These are phyloP conservation scores for Rhododendron griersonianum DNA, from an alignment of 148 eudicot genomes.

Conservation along the genomic window DNA sequence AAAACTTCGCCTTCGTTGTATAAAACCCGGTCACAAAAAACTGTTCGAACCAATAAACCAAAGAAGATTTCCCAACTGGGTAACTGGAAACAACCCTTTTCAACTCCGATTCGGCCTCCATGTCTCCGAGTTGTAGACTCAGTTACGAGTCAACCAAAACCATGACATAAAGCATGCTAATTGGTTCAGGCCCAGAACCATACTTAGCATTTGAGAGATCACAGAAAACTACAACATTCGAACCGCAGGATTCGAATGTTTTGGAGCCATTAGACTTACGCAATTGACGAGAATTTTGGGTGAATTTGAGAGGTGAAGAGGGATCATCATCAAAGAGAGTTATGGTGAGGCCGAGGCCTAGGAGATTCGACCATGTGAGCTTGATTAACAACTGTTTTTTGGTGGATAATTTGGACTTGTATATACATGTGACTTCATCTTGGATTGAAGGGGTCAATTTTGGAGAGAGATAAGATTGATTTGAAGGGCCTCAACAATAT, in stretches of 20 bases:
- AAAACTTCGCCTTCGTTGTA: conserved; percentile 36
- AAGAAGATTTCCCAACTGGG: conserved; percentile 16
- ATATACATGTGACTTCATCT: conserved; percentile 42
- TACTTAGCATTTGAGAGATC: conserved; percentile 49
- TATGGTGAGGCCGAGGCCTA: no score
- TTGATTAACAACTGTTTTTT: no score
- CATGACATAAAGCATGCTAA: conserved; percentile 32
- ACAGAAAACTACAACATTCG: no score
- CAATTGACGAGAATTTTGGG: no score
- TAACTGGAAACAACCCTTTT: neutral
- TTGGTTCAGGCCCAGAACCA: conserved; percentile 49
- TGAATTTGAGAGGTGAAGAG: no score
- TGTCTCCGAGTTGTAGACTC: conserved; percentile 49
- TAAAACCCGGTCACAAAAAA: conserved; percentile 25
- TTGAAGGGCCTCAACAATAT: conserved; percentile 58
- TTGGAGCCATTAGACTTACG: no score
- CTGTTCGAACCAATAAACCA: no score
- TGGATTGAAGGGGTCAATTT: conserved; percentile 42
- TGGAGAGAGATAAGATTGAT: conserved; percentile 37
- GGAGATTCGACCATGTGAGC: no score
- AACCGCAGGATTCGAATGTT: no score
- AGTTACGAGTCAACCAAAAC: conserved; percentile 31
- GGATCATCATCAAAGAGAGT: no score
- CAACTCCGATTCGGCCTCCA: conserved; percentile 15
- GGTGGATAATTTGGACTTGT: conserved; percentile 28